Evolutionary conservation across 1,139 yeast species (phyloP).

Genomic region (Lodderomyces pseudojiufengensis): DNA sequence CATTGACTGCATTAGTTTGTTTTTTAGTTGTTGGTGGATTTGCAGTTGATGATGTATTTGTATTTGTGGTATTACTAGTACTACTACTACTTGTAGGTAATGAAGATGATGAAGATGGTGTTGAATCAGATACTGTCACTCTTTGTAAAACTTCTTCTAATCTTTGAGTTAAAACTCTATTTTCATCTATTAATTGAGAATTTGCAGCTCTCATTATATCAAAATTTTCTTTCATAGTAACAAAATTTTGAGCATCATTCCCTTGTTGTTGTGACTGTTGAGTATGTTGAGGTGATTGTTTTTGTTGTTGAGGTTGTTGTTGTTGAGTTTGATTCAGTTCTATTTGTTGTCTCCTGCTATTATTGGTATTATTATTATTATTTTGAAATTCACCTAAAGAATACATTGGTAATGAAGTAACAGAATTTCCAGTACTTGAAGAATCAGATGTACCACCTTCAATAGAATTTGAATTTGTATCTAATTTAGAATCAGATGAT

Average conservation of each 20-base stretch:
- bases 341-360: no score
- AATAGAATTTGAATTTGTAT: slow-evolving; percentile 1
- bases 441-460: slow-evolving; percentile 3
- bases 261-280: not conserved
- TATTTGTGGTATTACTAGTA: not conserved
- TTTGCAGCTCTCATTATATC: slow-evolving; percentile 13
- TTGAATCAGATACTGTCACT: slow-evolving; percentile 5
- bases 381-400: not conserved
- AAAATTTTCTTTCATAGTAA: slow-evolving; percentile 8
- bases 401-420: not conserved
- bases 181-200: slow-evolving; percentile 11
- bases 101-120: not conserved
- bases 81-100: not conserved
- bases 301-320: no score
- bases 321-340: no score
- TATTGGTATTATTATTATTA: no score
- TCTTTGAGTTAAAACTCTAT: slow-evolving; percentile 8
- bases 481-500: not conserved
- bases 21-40: not conserved
- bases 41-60: not conserved
- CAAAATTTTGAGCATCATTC: slow-evolving; percentile 2
- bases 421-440: slow-evolving; percentile 3
- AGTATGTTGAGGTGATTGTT: no score
- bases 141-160: slow-evolving; percentile 9
- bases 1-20: not conserved